Evolutionary conservation across 23 red algal genomes (phyloP), one percentile per base, ranked within the genome.

Genomic region (Gracilaria gracilis): DNA sequence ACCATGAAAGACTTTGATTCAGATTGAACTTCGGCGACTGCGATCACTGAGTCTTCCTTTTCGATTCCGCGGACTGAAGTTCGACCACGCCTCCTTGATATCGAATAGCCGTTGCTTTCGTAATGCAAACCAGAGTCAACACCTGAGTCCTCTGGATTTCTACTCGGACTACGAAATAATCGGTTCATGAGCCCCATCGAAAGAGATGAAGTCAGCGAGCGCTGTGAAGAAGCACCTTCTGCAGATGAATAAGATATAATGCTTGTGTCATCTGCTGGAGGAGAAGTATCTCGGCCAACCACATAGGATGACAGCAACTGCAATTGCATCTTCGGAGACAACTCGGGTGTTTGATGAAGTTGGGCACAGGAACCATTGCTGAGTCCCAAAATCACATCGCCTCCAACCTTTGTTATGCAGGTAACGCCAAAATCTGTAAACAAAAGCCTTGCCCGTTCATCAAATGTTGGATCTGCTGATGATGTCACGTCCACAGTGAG

Each of bases 161-260:
- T 7, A 13, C 84, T 47, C 20, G 64, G 84, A 58, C 64, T 87
- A 34, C 84, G 62, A 77, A 87, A 87, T 8, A 87, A 39, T 42
- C 84, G 64, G 9, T 33, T 75, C 84, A 87, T 87, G 7, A 87
- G 49, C 15, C 84, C 84, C 65, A 87, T 57, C 15, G 84, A 87
- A 8, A 87, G 42, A 24, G 84, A 87, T 20, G 84, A 87, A 17
- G 84, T 71, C 20, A 87, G 40, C 4, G 84, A 87, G 23, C 84
- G 84, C 29, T 87, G 84, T 48, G 64, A 74, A 6, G 84, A 75
- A 57, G 42, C 44, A 49, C 51, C 64, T 71, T 87, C 84, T 61
- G 58, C 79, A 6, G 84, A 87, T 23, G 53, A 59, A 40, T 71
- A 67, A 4, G 84, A 87, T 51, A 87, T 71, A 50, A 87, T 87